A percentile compares a stretch with the other conserved stretches of the same genome.
Evolutionary conservation across 805 yeast species (phyloP).

Genomic region (Myxozyma mucilagina): DNA sequence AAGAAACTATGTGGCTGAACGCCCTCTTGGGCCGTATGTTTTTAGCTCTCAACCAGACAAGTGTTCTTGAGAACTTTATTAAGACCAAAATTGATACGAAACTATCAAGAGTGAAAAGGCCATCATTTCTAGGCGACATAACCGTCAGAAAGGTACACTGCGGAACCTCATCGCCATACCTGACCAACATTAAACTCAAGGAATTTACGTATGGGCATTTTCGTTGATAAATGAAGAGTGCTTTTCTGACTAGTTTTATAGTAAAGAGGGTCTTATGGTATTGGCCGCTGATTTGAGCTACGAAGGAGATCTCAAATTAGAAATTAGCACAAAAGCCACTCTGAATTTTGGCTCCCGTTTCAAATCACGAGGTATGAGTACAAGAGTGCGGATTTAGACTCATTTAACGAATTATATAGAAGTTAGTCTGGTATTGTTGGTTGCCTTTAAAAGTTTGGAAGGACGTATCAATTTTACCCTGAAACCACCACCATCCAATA

Average conservation of each 20-base stretch:
- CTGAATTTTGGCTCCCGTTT: constrained; percentile 75
- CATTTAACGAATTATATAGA: constrained; percentile 43
- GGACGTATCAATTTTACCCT: constrained; percentile 71
- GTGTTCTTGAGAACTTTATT: constrained; percentile 58
- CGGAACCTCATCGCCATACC: constrained; percentile 77
- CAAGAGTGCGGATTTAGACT: neutral
- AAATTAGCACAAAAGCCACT: constrained; percentile 76
- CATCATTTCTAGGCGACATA: constrained; percentile 84
- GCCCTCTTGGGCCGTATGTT: constrained; percentile 83
- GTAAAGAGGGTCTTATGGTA: constrained; percentile 73
- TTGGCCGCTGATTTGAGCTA: constrained; percentile 65
- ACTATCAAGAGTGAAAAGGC: constrained; percentile 74
- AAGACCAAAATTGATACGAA: constrained; percentile 65
- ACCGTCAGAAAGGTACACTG: constrained; percentile 68
- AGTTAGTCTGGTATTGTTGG: constrained; percentile 69
- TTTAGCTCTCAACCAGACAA: constrained; percentile 72
- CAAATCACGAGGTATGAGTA: constrained; percentile 47
- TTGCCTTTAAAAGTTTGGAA: constrained; percentile 64
- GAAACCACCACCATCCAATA: constrained; percentile 87
- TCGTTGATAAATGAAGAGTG: neutral
- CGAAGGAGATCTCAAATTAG: constrained; percentile 72
- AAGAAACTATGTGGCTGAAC: constrained; percentile 86
- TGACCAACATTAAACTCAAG: constrained; percentile 68
- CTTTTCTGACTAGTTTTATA: neutral
- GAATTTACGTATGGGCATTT: constrained; percentile 49